A percentile compares a stretch with the other conserved stretches of the same genome.
Evolutionary conservation across 805 yeast species (phyloP).

Genomic region (Zygosaccharomyces pseudorouxii): DNA sequence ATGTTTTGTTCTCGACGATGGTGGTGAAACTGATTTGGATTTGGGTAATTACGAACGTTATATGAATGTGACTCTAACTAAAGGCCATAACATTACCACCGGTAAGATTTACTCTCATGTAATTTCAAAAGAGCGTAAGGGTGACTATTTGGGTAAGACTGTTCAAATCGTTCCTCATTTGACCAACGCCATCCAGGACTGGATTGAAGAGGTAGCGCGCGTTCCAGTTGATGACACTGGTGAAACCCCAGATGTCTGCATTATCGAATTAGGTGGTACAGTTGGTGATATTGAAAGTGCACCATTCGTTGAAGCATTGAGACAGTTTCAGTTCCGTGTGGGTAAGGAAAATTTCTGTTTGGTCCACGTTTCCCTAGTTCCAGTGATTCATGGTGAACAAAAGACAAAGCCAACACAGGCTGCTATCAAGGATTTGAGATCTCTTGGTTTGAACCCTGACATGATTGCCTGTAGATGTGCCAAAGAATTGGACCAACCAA

Average conservation of each 20-base stretch:
- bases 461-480: conserved; percentile 98
- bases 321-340: conserved; percentile 98
- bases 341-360: conserved; percentile 91
- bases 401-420: conserved; percentile 99
- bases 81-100: conserved; percentile 94
- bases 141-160: conserved; percentile 98
- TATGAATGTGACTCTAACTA: conserved; percentile 86
- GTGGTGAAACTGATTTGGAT: conserved; percentile 98
- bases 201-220: conserved; percentile 91
- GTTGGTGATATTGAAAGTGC: conserved; percentile 99
- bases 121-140: conserved; percentile 90
- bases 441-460: conserved; percentile 91
- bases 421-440: conserved; percentile 93
- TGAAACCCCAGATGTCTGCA: conserved; percentile 90
- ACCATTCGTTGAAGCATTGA: conserved; percentile 96
- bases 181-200: conserved; percentile 95
- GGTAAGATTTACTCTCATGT: conserved; percentile 95
- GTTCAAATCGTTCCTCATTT: conserved; percentile 99
- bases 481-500: conserved; percentile 69
- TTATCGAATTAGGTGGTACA: conserved; percentile 97
- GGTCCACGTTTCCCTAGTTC: conserved; percentile 94
- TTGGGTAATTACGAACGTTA: conserved; percentile 97
- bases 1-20: conserved; percentile 95
- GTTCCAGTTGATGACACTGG: conserved; percentile 91
- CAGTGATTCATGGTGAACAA: conserved; percentile 97